Base-by-base conservation (phyloP, 352 stramenopile species). In the Globisporangium spiculum region DNA sequence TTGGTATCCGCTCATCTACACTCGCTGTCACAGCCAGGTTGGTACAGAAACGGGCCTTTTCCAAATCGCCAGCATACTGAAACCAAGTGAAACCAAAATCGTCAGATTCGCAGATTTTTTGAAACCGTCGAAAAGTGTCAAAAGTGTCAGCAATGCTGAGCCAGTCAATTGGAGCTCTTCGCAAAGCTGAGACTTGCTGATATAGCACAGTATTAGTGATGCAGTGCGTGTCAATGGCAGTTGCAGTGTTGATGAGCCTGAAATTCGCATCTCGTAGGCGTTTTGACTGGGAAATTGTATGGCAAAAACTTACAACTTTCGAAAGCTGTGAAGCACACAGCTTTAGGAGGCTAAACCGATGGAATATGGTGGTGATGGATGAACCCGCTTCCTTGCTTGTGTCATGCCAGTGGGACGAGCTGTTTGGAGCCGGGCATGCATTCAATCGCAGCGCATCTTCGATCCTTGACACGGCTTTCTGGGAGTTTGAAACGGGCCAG, bases 1-100 rank as follows among this genome's bases (percentile, higher is more conserved):
- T 59, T 59, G 24, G 26, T 59, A 57, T 57, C 52, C 26, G 52
- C 52, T 57, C 52, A 57, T 57, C 52, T 30, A 27, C 52, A 57
- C 52, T 34, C 14, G n/a, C 52, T 57, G 52, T 52, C 44, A 57
- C 52, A 57, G 12, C 8, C 22, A n/a, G 44, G 44, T 57, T 12
- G 18, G 52, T 18, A 20, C 24, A 18, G n/a, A 57, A 30, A 57
- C 22, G 1, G 26, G 0, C 0, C 24, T n/a, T 20, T 58, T 22
- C 14, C 8, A 58, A 22, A 58, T 34, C 12, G 32, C 0, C 24
- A n/a, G 4, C 24, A 58, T 58, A 58, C 26, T 58, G 14, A 58
- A 36, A 58, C 26, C 53, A 58, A 36, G 24, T n/a, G 3, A 58
- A 58, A 22, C 14, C 14, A 32, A 58, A 58, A 36, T 32, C 7